Base-by-base conservation (phyloP, 2,329 filamentous ascomycete species). In the Fusarium camptoceras region DNA sequence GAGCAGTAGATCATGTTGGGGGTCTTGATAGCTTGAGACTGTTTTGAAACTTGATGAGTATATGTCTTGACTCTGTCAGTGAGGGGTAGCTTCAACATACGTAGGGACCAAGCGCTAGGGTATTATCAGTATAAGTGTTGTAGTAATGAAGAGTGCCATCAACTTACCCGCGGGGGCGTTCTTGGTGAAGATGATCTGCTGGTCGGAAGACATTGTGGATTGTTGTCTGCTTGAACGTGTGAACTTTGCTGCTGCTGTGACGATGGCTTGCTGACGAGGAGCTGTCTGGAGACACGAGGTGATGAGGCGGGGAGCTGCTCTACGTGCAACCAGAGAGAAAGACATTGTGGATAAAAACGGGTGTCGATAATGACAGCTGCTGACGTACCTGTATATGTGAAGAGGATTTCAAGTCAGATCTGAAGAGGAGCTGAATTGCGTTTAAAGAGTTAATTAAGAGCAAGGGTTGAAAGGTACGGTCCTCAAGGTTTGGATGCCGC, bases 21-120 rank as follows among this genome's bases (percentile, higher is more conserved):
- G 64, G 89, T 91, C 83, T 89, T 90, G 81, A 90, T 87, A 75
- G 88, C 89, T 78, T 91, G 89, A 70, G 88, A 89, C 88, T 90
- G 72, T 64, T 42, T 66, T 50, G 65, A 24, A 41, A 27, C 28
- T 46, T 44, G 27, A 65, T 74, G 51, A 75, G 70, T 46, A 39
- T 34, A 58, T 34, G 48, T 43, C 27, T 34, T 34, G 51, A 39
- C 20, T 34, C 24, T 24, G 46, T 58, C 43, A 68, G 50, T 60
- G 59, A 62, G 56, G 49, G 57, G 58, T 70, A 67, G 57, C 30
- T 58, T 31, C 34, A 46, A 79, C 87, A 77, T 83, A 90, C 88
- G 80, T 91, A 91, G 72, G 88, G 88, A 57, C 88, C 88, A 73
- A 88, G 84, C 77, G 87, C 88, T 90, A 42, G 8, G 8, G 14